Conservation (phyloP, 1,139 yeast species). For the Geotrichum citri-aurantii region DNA sequence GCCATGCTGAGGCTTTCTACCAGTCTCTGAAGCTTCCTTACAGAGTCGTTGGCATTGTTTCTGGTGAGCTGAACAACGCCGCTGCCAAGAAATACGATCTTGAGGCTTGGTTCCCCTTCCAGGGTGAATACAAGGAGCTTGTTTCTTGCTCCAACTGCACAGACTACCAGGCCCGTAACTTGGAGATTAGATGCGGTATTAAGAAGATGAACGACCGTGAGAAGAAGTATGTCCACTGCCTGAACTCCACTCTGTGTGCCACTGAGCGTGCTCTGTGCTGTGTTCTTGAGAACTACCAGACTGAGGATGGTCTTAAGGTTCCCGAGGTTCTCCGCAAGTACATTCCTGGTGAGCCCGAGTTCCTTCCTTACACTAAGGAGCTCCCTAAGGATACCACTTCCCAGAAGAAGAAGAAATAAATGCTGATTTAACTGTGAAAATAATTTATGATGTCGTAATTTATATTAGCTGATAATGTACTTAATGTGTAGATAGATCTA, state of each 20-base stretch:
- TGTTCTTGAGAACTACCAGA: conserved; percentile 94
- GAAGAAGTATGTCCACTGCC: conserved; percentile 96
- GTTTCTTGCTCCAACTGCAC: conserved; percentile 99
- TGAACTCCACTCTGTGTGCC: conserved; percentile 95
- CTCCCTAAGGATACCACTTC: conserved; percentile 65
- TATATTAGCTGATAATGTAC: no score
- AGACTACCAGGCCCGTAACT: conserved; percentile 96
- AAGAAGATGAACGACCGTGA: conserved; percentile 93
- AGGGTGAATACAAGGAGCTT: conserved; percentile 95
- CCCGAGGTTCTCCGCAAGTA: conserved; percentile 94
- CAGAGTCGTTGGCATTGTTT: conserved; percentile 95
- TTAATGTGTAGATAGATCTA: no score
- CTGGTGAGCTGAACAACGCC: conserved; percentile 97
- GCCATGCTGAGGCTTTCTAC: conserved; percentile 86
- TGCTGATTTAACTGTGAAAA: neutral
- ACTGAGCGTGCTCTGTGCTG: conserved; percentile 98
- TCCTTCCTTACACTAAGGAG: conserved; percentile 83
- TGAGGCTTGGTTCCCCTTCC: conserved; percentile 99
- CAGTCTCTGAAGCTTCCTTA: conserved; percentile 88
- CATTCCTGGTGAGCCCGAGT: conserved; percentile 98
- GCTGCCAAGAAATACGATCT: conserved; percentile 98
- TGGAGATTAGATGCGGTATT: conserved; percentile 97
- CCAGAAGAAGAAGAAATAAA: conserved; percentile 16
- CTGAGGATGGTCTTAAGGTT: conserved; percentile 85
- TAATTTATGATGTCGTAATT: neutral